phyloP scores from a whole-genome alignment of 306 rosid species.

The Cicer bijugum region DNA sequence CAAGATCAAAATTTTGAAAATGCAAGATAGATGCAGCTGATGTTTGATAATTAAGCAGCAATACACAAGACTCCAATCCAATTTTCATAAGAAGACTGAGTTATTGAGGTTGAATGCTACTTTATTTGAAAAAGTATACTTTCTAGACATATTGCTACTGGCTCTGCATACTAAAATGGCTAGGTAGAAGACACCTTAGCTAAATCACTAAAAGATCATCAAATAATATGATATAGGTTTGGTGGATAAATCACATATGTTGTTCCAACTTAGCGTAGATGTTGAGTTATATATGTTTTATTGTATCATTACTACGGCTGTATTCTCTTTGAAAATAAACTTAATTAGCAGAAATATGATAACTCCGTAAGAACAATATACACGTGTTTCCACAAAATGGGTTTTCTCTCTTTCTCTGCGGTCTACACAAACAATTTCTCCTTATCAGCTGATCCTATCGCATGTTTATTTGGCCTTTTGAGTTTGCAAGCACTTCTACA shows the following conservation, averaged over 20 bases:
- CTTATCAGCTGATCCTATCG: too few relatives aligned
- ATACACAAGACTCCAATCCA: not conserved
- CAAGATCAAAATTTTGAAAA: not conserved
- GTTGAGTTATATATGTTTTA: not conserved
- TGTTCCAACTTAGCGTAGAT: not conserved
- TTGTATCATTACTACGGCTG: not conserved
- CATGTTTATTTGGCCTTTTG: too few relatives aligned
- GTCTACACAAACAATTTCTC: too few relatives aligned
- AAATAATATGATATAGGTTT: too few relatives aligned
- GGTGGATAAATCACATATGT: not conserved
- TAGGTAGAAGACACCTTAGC: not conserved
- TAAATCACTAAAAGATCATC: too few relatives aligned
- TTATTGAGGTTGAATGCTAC: not conserved
- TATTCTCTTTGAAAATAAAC: slow-evolving; percentile 16
- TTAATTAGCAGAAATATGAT: not conserved
- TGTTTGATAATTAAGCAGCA: slow-evolving; percentile 1
- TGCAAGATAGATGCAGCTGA: slow-evolving; percentile 1
- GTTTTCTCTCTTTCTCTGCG: too few relatives aligned
- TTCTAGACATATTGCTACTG: too few relatives aligned
- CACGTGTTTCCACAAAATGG: too few relatives aligned
- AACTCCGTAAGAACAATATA: not conserved
- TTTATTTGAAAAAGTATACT: too few relatives aligned
- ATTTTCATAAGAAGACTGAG: not conserved
- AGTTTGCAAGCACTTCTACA: slow-evolving; percentile 4
- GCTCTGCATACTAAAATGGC: too few relatives aligned